phyloP scores from a whole-genome alignment of 2,329 filamentous ascomycete genomes.

The Cordyceps cateniannulata region DNA sequence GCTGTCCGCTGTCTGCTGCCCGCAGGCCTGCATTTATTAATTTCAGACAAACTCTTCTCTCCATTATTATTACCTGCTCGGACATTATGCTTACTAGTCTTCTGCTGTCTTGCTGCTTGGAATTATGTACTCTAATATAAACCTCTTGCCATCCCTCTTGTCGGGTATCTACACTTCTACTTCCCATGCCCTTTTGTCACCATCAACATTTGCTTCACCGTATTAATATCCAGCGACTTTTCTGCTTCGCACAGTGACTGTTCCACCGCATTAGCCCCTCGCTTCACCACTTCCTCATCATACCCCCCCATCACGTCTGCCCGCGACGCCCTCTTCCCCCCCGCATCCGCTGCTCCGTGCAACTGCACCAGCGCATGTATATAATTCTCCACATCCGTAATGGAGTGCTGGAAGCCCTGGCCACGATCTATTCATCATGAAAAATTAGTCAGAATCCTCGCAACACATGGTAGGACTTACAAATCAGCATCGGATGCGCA shows the following conservation, averaged over 20 bases:
- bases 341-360: neutral
- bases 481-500: slow-evolving; percentile 38
- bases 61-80: no score
- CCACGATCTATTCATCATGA: slow-evolving; percentile 28
- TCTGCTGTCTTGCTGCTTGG: no score
- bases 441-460: neutral
- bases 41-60: no score
- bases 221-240: slow-evolving; percentile 23
- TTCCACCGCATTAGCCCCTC: slow-evolving; percentile 28
- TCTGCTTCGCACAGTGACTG: slow-evolving; percentile 28
- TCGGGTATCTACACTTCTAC: neutral
- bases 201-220: slow-evolving; percentile 28
- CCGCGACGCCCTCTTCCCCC: slow-evolving; percentile 7
- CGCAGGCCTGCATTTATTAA: no score
- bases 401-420: slow-evolving; percentile 38
- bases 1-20: no score
- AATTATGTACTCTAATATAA: no score
- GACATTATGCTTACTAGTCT: no score
- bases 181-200: slow-evolving; percentile 22
- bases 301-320: slow-evolving; percentile 22
- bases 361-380: slow-evolving; percentile 25
- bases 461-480: slow-evolving; percentile 17
- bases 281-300: slow-evolving; percentile 25
- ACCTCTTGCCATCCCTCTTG: no score
- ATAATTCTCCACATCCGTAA: slow-evolving; percentile 33